Conservation (phyloP, 257 asterid species). For the Coffea canephora region DNA sequence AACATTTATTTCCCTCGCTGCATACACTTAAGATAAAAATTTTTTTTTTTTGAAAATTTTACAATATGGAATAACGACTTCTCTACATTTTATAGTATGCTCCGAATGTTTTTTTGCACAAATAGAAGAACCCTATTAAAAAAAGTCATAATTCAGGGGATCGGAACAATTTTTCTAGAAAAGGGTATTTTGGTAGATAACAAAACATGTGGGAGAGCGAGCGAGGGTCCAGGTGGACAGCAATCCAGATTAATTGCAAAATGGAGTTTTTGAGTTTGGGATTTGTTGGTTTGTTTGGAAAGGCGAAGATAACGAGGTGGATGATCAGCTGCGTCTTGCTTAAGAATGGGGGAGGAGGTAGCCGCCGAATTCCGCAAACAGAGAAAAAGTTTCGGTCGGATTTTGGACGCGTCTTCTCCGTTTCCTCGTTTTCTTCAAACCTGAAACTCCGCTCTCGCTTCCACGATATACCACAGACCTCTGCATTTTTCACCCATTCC, state of each 20-base stretch:
- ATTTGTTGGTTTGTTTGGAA: background rate
- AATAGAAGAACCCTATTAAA: too few relatives aligned
- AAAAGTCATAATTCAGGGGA: too few relatives aligned
- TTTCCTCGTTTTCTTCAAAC: constrained; percentile 32
- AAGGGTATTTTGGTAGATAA: too few relatives aligned
- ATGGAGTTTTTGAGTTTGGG: background rate
- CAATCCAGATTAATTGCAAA: background rate
- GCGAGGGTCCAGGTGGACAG: background rate
- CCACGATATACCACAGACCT: constrained; percentile 34
- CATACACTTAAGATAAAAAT: too few relatives aligned
- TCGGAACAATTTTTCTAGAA: too few relatives aligned
- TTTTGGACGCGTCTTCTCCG: background rate
- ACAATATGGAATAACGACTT: too few relatives aligned
- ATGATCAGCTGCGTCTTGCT: background rate
- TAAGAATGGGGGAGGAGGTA: background rate
- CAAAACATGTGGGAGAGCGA: background rate
- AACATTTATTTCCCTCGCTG: too few relatives aligned
- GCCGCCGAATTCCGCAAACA: background rate
- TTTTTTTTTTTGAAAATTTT: too few relatives aligned
- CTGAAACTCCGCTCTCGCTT: constrained; percentile 34
- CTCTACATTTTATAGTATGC: too few relatives aligned
- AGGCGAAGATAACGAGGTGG: constrained; percentile 16
- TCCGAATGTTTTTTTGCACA: too few relatives aligned
- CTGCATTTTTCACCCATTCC: background rate
- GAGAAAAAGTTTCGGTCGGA: background rate